Base-by-base conservation (phyloP, 1,284 basidiomycete species). In the Ceratobasidium sp. region DNA sequence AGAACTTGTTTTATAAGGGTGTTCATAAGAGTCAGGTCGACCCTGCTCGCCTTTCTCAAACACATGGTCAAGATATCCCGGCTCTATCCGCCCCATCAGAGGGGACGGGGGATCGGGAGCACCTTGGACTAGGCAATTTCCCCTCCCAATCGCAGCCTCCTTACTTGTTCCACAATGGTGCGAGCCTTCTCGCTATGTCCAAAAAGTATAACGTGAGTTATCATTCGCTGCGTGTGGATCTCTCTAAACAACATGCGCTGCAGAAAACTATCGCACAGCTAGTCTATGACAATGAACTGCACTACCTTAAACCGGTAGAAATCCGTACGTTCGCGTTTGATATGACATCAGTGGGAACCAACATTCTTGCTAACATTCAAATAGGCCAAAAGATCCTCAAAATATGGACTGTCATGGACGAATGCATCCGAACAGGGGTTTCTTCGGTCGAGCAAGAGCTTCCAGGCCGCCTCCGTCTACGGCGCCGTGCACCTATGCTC, bases 1-100 rank as follows among this genome's bases (percentile, higher is more conserved):
- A 98, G 83, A 98, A 98, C 81, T 81, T 98, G 77, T 98, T 95
- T 81, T 98, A 98, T 86, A 95, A 95, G 81, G 90, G 94, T n/a
- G 92, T 96, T n/a, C 89, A 95, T 80, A 93, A 95, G 81, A 84
- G 85, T 63, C 85, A 86, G 13, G 96, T 96, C 5, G 90, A 92
- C 71, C 88, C 88, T 24, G 90, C 92, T 31, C 88, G 96, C 39
- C 83, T 95, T 31, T 88, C 93, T 77, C 92, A 93, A 58, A 75
- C 75, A 11, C 76, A 75, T 37, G 74, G 74, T 3, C 49, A 49
- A 59, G 74, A 73, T 11, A 43, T 29, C 49, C 39, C 62, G 9
- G 34, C 43, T 16, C 19, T 51, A 24, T 41, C 24, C 24, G 9
- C 66, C 11, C 75, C 76, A 24, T 56, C n/a, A 16, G 76, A 76